A percentile compares a stretch with the other conserved stretches of the same genome.
Conservation (phyloP, 1,284 basidiomycete species). For the Lentinula novae-zelandiae region DNA sequence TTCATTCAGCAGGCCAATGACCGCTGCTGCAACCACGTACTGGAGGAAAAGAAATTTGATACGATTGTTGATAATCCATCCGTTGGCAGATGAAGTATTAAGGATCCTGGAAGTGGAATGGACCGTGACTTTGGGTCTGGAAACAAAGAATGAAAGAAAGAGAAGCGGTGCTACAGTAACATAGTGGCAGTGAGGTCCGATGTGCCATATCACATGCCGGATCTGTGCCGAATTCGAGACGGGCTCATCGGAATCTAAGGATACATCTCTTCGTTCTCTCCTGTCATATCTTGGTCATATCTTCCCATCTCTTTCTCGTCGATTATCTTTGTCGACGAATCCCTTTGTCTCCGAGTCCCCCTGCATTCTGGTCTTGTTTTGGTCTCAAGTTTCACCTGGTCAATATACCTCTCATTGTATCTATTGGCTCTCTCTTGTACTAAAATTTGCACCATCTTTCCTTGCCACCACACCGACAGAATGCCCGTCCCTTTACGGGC, state of each 20-base stretch:
- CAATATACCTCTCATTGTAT: not conserved
- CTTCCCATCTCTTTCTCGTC: not conserved
- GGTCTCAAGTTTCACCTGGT: not conserved
- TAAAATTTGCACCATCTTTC: slow-evolving; percentile 8
- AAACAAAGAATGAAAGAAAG: no score
- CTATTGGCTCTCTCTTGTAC: slow-evolving; percentile 1
- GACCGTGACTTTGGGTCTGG: no score
- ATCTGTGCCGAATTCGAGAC: not conserved
- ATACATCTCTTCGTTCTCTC: not conserved
- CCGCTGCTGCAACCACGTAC: not conserved
- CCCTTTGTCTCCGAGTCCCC: not conserved
- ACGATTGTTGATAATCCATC: not conserved
- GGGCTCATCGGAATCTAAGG: not conserved
- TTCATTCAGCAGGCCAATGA: not conserved
- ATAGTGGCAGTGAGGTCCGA: not conserved
- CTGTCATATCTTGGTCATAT: not conserved
- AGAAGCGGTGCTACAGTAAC: not conserved
- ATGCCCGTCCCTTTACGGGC: slow-evolving; percentile 39
- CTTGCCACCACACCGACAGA: slow-evolving; percentile 7
- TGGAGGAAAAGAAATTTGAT: not conserved
- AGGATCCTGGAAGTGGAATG: no score
- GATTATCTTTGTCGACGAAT: not conserved
- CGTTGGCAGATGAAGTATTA: no score
- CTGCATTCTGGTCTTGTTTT: not conserved
- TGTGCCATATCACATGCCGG: not conserved